These are phyloP conservation scores for Amphicarpaea edgeworthii DNA, from an alignment of 306 rosid genomes.

Conservation along the genomic window DNA sequence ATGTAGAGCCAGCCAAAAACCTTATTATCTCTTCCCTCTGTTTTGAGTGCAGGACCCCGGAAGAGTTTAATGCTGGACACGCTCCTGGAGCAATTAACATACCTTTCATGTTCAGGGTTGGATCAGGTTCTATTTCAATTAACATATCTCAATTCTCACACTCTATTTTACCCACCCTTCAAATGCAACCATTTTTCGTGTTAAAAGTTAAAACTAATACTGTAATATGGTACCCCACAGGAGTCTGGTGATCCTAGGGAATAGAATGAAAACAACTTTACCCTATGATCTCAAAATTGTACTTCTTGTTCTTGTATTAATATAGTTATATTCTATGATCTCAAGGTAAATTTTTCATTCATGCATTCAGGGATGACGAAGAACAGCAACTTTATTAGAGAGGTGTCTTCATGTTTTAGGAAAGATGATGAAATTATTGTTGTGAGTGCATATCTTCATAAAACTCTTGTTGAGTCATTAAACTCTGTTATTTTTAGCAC, in stretches of 20 bases:
- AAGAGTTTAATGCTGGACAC: conserved; percentile 80
- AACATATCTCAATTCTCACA: too few relatives aligned
- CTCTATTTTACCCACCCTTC: too few relatives aligned
- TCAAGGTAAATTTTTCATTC: conserved; percentile 6
- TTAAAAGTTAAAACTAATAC: too few relatives aligned
- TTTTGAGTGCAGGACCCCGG: conserved; percentile 64
- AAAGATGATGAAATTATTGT: conserved; percentile 84
- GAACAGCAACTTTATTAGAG: conserved; percentile 66
- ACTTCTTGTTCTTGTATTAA: too few relatives aligned
- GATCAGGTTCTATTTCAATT: conserved; percentile 72
- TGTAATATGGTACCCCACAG: too few relatives aligned
- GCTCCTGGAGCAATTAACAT: conserved; percentile 77
- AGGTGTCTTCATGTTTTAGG: conserved; percentile 66
- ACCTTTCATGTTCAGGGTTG: conserved; percentile 79
- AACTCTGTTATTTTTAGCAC: background rate
- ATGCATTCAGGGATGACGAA: conserved; percentile 68
- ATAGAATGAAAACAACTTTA: too few relatives aligned
- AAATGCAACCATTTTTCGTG: too few relatives aligned
- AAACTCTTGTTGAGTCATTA: background rate
- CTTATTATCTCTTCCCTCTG: background rate
- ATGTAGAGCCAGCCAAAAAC: conserved; percentile 17
- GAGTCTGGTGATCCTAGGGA: too few relatives aligned
- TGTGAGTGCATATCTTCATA: conserved; percentile 55
- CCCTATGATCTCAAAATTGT: too few relatives aligned
- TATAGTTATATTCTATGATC: background rate